Evolutionary conservation across 1,284 basidiomycete species (phyloP).

Genomic region (Moesziomyces globuligerus): DNA sequence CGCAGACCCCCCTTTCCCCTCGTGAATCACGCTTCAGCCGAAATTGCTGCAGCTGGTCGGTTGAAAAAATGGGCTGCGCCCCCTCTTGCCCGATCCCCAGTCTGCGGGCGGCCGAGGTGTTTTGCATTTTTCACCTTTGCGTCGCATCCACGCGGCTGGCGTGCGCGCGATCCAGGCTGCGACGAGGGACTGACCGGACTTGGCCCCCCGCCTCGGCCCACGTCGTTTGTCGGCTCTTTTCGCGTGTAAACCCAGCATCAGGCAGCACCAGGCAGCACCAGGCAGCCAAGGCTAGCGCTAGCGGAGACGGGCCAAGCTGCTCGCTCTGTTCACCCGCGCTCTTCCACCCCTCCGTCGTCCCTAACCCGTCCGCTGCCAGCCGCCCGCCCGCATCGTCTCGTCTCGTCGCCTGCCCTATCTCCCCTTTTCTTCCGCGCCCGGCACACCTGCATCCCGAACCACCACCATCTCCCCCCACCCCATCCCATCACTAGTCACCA

Average conservation of each 20-base stretch:
- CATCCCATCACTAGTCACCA: constrained; percentile 13
- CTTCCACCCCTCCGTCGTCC: constrained; percentile 22
- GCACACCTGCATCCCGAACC: constrained; percentile 5
- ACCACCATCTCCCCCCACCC: constrained; percentile 17
- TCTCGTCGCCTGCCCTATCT: constrained; percentile 8
- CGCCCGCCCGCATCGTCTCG: background rate
- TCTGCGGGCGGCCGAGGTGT: background rate
- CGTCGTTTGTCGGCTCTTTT: constrained; percentile 37
- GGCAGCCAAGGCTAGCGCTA: too few species aligned
- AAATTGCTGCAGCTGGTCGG: background rate
- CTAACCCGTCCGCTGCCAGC: background rate
- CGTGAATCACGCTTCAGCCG: background rate
- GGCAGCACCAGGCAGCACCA: too few species aligned
- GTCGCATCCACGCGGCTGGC: background rate
- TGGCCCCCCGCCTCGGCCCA: constrained; percentile 6
- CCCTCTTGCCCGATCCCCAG: background rate
- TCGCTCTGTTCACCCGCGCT: too few species aligned
- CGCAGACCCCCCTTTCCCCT: too few species aligned
- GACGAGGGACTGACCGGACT: constrained; percentile 5
- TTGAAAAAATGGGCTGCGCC: background rate
- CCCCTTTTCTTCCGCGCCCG: constrained; percentile 3
- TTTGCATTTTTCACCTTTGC: constrained; percentile 6
- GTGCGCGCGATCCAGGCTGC: constrained; percentile 17
- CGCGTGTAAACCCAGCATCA: constrained; percentile 20
- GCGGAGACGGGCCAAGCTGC: too few species aligned